Base-by-base conservation (phyloP, 1,139 yeast species). In the Geotrichum siamense region DNA sequence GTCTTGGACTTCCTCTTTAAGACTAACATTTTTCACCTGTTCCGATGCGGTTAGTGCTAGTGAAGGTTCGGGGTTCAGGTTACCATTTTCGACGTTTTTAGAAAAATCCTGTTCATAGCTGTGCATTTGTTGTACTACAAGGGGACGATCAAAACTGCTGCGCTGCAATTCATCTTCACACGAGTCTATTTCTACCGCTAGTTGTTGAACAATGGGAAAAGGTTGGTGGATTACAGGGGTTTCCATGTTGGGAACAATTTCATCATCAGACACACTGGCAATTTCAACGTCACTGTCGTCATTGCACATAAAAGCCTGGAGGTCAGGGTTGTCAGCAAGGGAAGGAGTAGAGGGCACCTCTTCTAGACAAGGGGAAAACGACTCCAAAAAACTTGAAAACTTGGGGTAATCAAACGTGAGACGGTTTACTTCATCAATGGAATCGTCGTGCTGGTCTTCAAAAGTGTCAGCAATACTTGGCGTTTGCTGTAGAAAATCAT, bases 301-400 rank as follows among this genome's bases (percentile, higher is more conserved):
- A 28, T 41, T 37, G n/a, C 16, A 21, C 48, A 45, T 31, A 21
- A 33, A 45, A 1, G 30, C 30, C 16, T 42, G 34, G n/a, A 45
- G 35, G 22, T 45, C 46, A 5, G 46, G 44, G 15, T 27, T 37
- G 17, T 45, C 48, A 35, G 36, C 31, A n/a, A 45, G 29, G 5
- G 45, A 42, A 8, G 41, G 41, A 5, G 31, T 31, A 2, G 34
- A 26, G 3, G 23, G 10, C 10, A 45, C 29, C 16, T 32, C 29
- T n/a, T 28, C 40, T 10, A 41, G 22, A 10, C 34, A 38, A 16
- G 45, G 43, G 13, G 43, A 37, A 20, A 33, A 26, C 10, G 15
- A n/a, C 23, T 29, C 23, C 10, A 33, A 5, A 13, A 20, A 33
- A n/a, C 27, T 33, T 12, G 37, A 33, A 20, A 33, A 33, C 23